A percentile compares a stretch with the other conserved stretches of the same genome.
These are phyloP conservation scores for Cylindrotheca fusiformis DNA, from an alignment of 108 stramenopile species.

Conservation along the genomic window DNA sequence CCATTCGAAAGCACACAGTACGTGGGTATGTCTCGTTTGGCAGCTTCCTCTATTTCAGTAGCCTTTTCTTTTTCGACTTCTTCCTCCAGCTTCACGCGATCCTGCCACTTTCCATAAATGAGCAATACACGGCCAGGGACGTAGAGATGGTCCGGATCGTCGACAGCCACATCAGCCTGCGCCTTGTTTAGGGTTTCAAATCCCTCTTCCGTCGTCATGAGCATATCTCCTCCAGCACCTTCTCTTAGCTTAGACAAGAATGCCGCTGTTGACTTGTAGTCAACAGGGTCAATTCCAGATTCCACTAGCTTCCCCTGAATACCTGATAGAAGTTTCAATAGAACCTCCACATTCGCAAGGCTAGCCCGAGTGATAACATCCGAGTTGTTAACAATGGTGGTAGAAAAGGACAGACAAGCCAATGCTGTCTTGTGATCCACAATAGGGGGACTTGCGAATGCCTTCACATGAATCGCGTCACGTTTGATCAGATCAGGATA, in stretches of 20 bases:
- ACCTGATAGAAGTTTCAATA: conserved; percentile 24
- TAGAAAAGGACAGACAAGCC: conserved; percentile 38
- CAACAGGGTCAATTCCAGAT: conserved; percentile 17
- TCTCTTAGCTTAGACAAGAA: conserved; percentile 23
- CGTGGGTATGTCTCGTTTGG: conserved; percentile 4
- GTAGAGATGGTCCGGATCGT: conserved; percentile 48
- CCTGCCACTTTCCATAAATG: conserved; percentile 33
- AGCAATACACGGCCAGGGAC: conserved; percentile 36
- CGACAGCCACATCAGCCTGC: conserved; percentile 5
- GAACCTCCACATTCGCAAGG: conserved; percentile 31
- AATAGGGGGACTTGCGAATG: conserved; percentile 61
- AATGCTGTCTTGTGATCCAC: conserved; percentile 33
- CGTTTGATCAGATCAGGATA: conserved; percentile 16
- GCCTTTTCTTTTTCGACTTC: not conserved
- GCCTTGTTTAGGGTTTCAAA: conserved; percentile 10
- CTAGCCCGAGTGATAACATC: conserved; percentile 53
- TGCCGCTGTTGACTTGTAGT: conserved; percentile 11
- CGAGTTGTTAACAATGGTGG: conserved; percentile 60
- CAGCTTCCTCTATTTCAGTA: not conserved
- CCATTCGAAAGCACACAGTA: conserved; percentile 9
- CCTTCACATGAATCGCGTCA: conserved; percentile 13
- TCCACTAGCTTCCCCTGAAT: conserved; percentile 40
- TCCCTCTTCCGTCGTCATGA: conserved; percentile 37
- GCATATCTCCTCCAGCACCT: conserved; percentile 26
- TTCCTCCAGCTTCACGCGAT: conserved; percentile 5